Base-by-base conservation (phyloP, 1,139 yeast genomes). In the Arxiozyma bovina region DNA sequence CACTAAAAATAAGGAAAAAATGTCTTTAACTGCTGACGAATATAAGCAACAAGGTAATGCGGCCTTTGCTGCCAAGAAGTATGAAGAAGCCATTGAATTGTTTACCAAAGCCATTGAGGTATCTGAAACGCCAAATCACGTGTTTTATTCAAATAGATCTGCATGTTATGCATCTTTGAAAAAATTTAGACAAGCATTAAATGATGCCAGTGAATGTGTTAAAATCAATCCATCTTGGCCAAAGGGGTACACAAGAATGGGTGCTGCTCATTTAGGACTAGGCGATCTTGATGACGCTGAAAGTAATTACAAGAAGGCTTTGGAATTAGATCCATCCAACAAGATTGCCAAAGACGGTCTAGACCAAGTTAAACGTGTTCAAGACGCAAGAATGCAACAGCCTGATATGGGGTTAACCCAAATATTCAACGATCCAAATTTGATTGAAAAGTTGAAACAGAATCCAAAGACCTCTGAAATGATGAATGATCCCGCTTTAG, bases 201-300 rank as follows among this genome's bases (percentile, higher is more conserved):
- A 77, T 55, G 98, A 93, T 70, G 98, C 98, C 27, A 74, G 87
- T 59, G 81, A 85, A 66, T 86, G 96, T 73, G 83, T 87, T 53
- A 78, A 80, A 65, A 82, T 89, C 73, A 89, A 87, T 61, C 83
- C 88, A 23, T 60, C 81, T 3, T 93, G 98, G 97, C 90, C 96
- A 22, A 93, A 93, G 73, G 99, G 98, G 50, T 87, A 86, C 76
- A 86, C 84, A 66, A 85, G 99, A 73, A 86, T 87, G 51, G 99
- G 90, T 55, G 93, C 97, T 61, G 99, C 99, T 41, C 82, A 85
- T 55, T 86, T 78, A 64, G 99, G 99, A 18, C 76, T 87, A 59
- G 91, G 91, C 22, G 80, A 87, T 59, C 77, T 83, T 57, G 89
- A 83, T 45, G 85, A 78, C 44, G 86, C 94, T 46, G 81, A 81